Conservation (phyloP, 805 yeast species). For the Yamadazyma phyllophila region DNA sequence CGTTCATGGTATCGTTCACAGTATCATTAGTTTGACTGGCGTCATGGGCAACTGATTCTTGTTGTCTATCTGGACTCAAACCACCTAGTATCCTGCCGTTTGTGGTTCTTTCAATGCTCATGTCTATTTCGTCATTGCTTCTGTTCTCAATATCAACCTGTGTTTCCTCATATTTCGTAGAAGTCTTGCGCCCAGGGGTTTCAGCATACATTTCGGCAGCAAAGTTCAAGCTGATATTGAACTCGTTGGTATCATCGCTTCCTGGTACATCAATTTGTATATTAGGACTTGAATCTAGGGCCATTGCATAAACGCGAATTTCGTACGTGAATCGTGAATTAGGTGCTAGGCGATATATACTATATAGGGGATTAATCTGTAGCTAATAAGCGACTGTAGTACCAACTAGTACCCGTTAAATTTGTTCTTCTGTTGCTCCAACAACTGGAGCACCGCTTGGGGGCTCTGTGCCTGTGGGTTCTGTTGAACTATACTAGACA, state of each 20-base stretch:
- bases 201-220: background rate
- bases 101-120: too few relatives aligned
- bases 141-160: background rate
- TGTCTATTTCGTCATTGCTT: too few relatives aligned
- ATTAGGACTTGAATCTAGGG: constrained; percentile 3
- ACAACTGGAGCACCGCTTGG: background rate
- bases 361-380: background rate
- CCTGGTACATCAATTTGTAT: background rate
- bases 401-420: background rate
- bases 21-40: background rate
- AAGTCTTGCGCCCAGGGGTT: background rate
- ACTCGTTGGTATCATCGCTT: constrained; percentile 5
- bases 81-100: too few relatives aligned
- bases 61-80: too few relatives aligned
- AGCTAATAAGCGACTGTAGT: too few relatives aligned
- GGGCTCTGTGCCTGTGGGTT: constrained; percentile 14
- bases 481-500: constrained; percentile 15
- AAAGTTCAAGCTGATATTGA: constrained; percentile 4
- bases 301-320: background rate
- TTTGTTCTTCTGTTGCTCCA: constrained; percentile 10
- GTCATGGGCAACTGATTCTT: too few relatives aligned
- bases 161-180: background rate
- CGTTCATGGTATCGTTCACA: background rate
- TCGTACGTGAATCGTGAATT: background rate
- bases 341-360: background rate